Evolutionary conservation across 345 rosid genomes (phyloP).

Genomic region (Firmiana major): DNA sequence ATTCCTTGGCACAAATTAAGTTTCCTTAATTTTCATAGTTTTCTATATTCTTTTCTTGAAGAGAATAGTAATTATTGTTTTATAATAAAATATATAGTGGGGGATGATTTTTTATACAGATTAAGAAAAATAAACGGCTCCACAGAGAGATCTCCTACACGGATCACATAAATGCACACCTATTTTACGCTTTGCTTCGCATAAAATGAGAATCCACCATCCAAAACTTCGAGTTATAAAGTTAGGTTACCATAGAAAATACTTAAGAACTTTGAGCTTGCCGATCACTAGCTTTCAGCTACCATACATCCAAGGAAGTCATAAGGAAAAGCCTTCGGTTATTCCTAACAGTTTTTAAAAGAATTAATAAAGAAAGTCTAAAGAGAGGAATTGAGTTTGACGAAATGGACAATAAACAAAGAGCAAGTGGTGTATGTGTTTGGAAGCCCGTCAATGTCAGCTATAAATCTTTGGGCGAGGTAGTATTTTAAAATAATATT

Average conservation of each 20-base stretch:
- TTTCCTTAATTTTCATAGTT: background rate
- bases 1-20: background rate
- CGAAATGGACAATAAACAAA: background rate
- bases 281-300: background rate
- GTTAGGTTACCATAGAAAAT: background rate
- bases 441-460: background rate
- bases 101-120: background rate
- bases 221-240: background rate
- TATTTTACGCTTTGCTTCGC: background rate
- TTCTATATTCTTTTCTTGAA: background rate
- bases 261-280: background rate
- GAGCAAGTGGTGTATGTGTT: background rate
- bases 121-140: background rate
- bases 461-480: background rate
- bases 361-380: constrained; percentile 4
- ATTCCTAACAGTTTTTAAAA: background rate
- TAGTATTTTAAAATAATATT: background rate
- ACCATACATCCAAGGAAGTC: background rate
- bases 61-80: background rate
- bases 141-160: background rate
- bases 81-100: background rate
- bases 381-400: background rate
- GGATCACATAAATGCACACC: background rate
- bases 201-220: background rate
- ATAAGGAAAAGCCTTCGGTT: background rate